Evolutionary conservation across 225 moss, liverwort and hornwort genomes (phyloP).

Genomic region (Sphagnum contortum): DNA sequence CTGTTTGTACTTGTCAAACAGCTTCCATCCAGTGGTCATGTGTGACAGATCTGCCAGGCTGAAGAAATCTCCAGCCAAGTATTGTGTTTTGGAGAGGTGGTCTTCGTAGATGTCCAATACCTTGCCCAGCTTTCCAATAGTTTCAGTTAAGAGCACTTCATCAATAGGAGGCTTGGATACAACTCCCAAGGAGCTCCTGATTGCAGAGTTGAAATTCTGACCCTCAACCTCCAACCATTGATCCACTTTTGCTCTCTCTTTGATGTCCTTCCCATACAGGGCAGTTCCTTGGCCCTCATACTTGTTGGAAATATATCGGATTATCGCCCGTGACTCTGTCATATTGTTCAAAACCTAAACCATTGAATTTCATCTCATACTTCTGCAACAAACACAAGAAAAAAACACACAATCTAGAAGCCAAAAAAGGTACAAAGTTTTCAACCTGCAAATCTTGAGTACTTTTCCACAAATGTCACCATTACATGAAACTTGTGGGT

Average conservation of each 20-base stretch:
- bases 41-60: constrained; percentile 70
- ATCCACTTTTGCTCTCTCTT: constrained; percentile 37
- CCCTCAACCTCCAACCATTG: constrained; percentile 62
- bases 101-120: constrained; percentile 54
- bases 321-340: constrained; percentile 59
- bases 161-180: constrained; percentile 9
- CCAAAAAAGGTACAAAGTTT: too few species aligned
- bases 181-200: constrained; percentile 15
- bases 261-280: constrained; percentile 27
- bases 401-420: neutral
- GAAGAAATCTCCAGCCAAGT: constrained; percentile 57
- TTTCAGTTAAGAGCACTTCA: neutral
- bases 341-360: too few species aligned
- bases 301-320: constrained; percentile 32
- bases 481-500: too few species aligned
- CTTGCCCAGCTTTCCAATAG: constrained; percentile 17
- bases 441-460: too few species aligned
- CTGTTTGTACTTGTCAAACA: constrained; percentile 15
- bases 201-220: constrained; percentile 21
- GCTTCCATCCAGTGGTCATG: constrained; percentile 26
- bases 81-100: constrained; percentile 26
- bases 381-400: neutral
- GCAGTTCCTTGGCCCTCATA: constrained; percentile 37
- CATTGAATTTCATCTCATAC: too few species aligned
- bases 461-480: too few species aligned